phyloP scores from a whole-genome alignment of 352 stramenopile genomes.

The Phytophthora pisi region DNA sequence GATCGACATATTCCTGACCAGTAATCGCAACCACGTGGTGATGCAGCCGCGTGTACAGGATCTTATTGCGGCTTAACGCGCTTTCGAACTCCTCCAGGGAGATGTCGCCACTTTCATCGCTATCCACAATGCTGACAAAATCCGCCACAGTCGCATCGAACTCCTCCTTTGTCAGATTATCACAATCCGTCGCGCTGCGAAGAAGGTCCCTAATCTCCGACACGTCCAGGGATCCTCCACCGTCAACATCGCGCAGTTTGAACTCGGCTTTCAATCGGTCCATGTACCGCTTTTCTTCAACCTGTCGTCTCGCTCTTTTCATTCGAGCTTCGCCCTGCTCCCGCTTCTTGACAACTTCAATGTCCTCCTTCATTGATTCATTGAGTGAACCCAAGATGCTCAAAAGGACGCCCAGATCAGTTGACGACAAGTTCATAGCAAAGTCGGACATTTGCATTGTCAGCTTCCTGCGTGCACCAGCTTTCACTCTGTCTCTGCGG shows the following conservation, averaged over 20 bases:
- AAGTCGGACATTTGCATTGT: constrained; percentile 87
- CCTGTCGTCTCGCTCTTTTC: constrained; percentile 45
- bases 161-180: constrained; percentile 77
- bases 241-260: constrained; percentile 70
- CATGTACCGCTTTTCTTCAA: constrained; percentile 76
- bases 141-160: constrained; percentile 78
- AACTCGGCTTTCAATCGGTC: constrained; percentile 80
- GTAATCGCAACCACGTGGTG: constrained; percentile 67
- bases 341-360: constrained; percentile 62
- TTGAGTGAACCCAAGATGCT: constrained; percentile 72
- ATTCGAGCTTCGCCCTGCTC: constrained; percentile 54
- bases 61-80: constrained; percentile 70
- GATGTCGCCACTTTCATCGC: constrained; percentile 81
- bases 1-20: constrained; percentile 78
- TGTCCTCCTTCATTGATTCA: constrained; percentile 76
- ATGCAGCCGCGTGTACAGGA: constrained; percentile 73
- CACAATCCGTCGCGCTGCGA: constrained; percentile 66
- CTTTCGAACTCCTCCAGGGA: constrained; percentile 86
- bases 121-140: constrained; percentile 82
- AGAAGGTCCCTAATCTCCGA: constrained; percentile 70
- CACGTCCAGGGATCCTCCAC: constrained; percentile 73
- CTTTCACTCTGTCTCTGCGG: constrained; percentile 53
- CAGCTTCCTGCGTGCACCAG: constrained; percentile 64
- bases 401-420: constrained; percentile 81
- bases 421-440: constrained; percentile 79